These are phyloP conservation scores for Dothiorella sarmentorum DNA, from an alignment of 2,329 filamentous ascomycete species.

Conservation along the genomic window DNA sequence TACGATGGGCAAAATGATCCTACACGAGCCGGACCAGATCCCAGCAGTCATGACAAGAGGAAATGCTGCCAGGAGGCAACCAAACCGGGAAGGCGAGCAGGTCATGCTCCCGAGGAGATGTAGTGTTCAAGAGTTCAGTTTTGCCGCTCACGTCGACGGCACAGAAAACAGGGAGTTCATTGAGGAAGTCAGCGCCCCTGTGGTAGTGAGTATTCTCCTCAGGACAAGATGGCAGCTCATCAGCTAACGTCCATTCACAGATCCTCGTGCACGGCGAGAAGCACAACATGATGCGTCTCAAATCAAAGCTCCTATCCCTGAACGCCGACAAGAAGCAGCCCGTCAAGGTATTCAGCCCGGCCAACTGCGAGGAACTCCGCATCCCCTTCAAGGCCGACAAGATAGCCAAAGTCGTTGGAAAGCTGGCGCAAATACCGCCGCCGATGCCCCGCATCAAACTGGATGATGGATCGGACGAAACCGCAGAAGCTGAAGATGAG, in stretches of 20 bases:
- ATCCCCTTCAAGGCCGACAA: constrained; percentile 97
- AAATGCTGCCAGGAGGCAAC: constrained; percentile 60
- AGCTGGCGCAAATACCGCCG: constrained; percentile 77
- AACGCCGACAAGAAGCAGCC: constrained; percentile 78
- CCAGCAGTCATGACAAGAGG: constrained; percentile 78
- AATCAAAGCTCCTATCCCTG: constrained; percentile 89
- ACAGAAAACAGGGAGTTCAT: constrained; percentile 96
- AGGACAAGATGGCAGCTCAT: background rate
- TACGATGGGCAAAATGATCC: constrained; percentile 94
- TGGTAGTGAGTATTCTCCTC: constrained; percentile 66
- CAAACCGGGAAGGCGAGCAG: constrained; percentile 65
- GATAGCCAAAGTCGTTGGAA: constrained; percentile 91
- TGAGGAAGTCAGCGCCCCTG: constrained; percentile 84
- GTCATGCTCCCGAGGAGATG: constrained; percentile 89
- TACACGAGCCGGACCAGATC: constrained; percentile 92
- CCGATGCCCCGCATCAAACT: constrained; percentile 46
- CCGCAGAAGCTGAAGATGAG: constrained; percentile 27
- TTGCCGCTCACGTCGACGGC: constrained; percentile 94
- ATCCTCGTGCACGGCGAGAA: constrained; percentile 97
- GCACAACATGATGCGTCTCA: constrained; percentile 96
- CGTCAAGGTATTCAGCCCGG: constrained; percentile 87
- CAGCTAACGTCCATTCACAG: constrained; percentile 41
- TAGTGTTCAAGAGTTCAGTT: constrained; percentile 90
- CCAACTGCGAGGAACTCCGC: constrained; percentile 90
- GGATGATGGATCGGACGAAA: constrained; percentile 34